Percentiles rank a stretch among this genome's conserved stretches.
phyloP scores from a whole-genome alignment of 345 rosid species.

The Psidium friedrichsthalianum region DNA sequence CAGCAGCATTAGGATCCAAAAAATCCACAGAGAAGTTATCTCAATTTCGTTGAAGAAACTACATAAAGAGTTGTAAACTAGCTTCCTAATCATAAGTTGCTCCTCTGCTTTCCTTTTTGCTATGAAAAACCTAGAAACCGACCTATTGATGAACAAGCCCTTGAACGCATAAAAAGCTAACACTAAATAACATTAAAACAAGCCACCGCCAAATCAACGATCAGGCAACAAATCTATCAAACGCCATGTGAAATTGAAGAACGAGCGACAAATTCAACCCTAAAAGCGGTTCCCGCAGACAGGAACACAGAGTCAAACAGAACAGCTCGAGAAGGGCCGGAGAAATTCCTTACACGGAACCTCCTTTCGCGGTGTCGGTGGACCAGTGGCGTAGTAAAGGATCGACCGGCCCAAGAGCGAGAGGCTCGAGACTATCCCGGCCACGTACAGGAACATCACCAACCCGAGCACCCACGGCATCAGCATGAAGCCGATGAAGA shows the following conservation, averaged over 20 bases:
- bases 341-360: not conserved
- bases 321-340: not conserved
- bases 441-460: slow-evolving; percentile 63
- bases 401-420: slow-evolving; percentile 62
- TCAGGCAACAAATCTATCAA: not conserved
- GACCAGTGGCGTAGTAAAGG: slow-evolving; percentile 44
- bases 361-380: slow-evolving; percentile 24
- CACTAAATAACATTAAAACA: not conserved
- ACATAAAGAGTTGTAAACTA: not conserved
- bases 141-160: not conserved
- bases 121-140: not conserved
- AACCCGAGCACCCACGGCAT: slow-evolving; percentile 94
- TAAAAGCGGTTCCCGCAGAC: not conserved
- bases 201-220: not conserved
- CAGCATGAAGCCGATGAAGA: slow-evolving; percentile 81
- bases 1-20: not conserved
- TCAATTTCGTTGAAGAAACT: not conserved
- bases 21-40: not conserved
- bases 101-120: not conserved
- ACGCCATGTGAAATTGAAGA: not conserved
- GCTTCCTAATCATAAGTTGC: not conserved
- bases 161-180: not conserved
- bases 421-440: slow-evolving; percentile 66
- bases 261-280: not conserved
- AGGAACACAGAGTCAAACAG: not conserved